Percentiles rank a stretch among this genome's conserved stretches.
These are phyloP conservation scores for Fallopia convolvulus DNA, from an alignment of 148 eudicot genomes.

Conservation along the genomic window DNA sequence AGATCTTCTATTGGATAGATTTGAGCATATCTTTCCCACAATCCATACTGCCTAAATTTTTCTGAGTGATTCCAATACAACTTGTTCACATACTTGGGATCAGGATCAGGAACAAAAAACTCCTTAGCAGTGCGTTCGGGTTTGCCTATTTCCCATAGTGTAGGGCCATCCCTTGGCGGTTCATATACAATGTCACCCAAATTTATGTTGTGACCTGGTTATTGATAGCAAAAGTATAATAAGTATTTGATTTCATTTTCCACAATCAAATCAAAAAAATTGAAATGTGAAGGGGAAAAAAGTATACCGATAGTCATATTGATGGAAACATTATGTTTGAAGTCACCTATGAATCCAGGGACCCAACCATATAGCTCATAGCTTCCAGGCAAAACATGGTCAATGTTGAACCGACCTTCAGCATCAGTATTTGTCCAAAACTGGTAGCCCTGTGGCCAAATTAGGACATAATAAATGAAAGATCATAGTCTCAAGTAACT, in stretches of 20 bases:
- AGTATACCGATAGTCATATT: slow-evolving; percentile 1
- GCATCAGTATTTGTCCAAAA: slow-evolving; percentile 59
- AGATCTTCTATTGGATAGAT: slow-evolving; percentile 65
- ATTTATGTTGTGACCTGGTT: slow-evolving; percentile 25
- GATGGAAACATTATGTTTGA: slow-evolving; percentile 20
- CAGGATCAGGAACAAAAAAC: slow-evolving; percentile 45
- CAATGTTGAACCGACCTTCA: slow-evolving; percentile 44
- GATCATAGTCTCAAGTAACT: too few species aligned
- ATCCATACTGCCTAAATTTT: slow-evolving; percentile 89
- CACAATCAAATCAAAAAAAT: not conserved
- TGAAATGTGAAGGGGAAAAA: not conserved
- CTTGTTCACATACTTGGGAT: slow-evolving; percentile 34
- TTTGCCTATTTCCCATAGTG: slow-evolving; percentile 45
- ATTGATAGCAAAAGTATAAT: not conserved
- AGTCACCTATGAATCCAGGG: slow-evolving; percentile 68
- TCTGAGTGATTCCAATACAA: slow-evolving; percentile 27
- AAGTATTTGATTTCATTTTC: not conserved
- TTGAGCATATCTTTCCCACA: slow-evolving; percentile 80
- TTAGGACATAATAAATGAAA: not conserved
- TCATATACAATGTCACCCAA: slow-evolving; percentile 37
- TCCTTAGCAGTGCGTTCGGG: slow-evolving; percentile 52
- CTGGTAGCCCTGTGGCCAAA: slow-evolving; percentile 55
- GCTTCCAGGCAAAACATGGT: slow-evolving; percentile 35
- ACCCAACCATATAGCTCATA: slow-evolving; percentile 68
- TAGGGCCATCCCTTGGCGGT: slow-evolving; percentile 51